Evolutionary conservation across 2,329 filamentous ascomycete genomes (phyloP), one percentile per base, ranked within the genome.

Genomic region (Calcarisporium arbuscula): DNA sequence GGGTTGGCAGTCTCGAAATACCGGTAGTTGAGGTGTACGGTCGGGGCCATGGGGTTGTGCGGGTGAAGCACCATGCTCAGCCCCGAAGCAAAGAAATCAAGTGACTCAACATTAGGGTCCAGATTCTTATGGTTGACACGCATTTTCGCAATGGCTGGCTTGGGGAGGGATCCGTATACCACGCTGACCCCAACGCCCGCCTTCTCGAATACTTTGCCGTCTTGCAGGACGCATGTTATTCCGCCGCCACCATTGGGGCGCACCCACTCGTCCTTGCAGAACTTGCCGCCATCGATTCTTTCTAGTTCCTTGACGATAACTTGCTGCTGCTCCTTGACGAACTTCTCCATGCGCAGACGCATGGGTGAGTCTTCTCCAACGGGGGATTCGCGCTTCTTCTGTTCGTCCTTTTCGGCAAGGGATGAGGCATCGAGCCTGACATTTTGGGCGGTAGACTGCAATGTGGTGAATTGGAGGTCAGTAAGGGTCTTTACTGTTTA

Each of bases 201-300:
- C 65, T 98, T 98, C 61, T 98, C 92, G 53, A 98, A 98, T 32
- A 95, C 87, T 43, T 94, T 90, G 47, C 92, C 89, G 46, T 95
- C 88, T 60, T 98, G 92, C 14, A 98, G 70, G 25, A 98, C 89
- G 61, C 89, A 95, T 12, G 87, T 94, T 49, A 90, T 89, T 45
- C 92, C 92, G 36, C 92, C 92, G 27, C 92, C 92, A 35, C 92
- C 92, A 54, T 88, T 81, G 38, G 85, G 81, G 33, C 92, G 80
- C 42, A 78, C 73, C 92, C 92, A 98, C 45, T 82, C 81, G 64
- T 98, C 92, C 40, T 79, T 69, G 40, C 75, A 74, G 67, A 98
- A 98, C 46, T 77, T 74, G 44, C 76, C 78, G 38, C 87, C 89
- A 54, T 96, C 92, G 28, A 96, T 70, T 49, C 79, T 74, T 57